These are phyloP conservation scores for Colletotrichum noveboracense DNA, from an alignment of 2,329 filamentous ascomycete species.

Conservation along the genomic window DNA sequence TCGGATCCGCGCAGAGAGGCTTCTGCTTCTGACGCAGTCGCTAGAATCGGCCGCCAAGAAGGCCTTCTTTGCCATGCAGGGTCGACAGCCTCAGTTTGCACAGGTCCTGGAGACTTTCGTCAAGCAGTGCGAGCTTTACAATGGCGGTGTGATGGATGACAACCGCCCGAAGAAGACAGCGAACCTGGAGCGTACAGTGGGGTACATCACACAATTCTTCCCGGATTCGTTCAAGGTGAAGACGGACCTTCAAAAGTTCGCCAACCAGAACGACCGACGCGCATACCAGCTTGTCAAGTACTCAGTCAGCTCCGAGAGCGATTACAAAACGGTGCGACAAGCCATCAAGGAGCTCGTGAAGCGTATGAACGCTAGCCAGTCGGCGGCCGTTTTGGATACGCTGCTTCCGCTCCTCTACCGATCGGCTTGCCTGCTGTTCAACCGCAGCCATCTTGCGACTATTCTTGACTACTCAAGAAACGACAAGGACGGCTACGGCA, in stretches of 20 bases:
- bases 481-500: constrained; percentile 78
- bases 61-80: constrained; percentile 88
- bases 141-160: constrained; percentile 82
- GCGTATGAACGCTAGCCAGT: constrained; percentile 73
- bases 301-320: constrained; percentile 81
- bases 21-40: constrained; percentile 80
- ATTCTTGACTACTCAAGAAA: constrained; percentile 89
- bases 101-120: constrained; percentile 79
- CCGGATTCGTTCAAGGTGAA: constrained; percentile 76
- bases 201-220: constrained; percentile 75
- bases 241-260: constrained; percentile 86
- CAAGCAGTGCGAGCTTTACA: constrained; percentile 85
- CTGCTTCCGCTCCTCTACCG: constrained; percentile 84
- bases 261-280: constrained; percentile 87
- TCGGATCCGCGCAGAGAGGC: constrained; percentile 81
- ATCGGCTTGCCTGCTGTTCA: constrained; percentile 85
- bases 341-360: constrained; percentile 90
- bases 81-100: constrained; percentile 76
- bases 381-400: constrained; percentile 75
- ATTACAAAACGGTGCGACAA: constrained; percentile 89
- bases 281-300: constrained; percentile 90
- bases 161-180: constrained; percentile 72
- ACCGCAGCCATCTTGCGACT: constrained; percentile 88
- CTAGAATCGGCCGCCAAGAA: constrained; percentile 80
- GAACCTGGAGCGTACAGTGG: constrained; percentile 74